Base-by-base conservation (phyloP, 2,329 filamentous ascomycete genomes). In the Colletotrichum higginsianum region DNA sequence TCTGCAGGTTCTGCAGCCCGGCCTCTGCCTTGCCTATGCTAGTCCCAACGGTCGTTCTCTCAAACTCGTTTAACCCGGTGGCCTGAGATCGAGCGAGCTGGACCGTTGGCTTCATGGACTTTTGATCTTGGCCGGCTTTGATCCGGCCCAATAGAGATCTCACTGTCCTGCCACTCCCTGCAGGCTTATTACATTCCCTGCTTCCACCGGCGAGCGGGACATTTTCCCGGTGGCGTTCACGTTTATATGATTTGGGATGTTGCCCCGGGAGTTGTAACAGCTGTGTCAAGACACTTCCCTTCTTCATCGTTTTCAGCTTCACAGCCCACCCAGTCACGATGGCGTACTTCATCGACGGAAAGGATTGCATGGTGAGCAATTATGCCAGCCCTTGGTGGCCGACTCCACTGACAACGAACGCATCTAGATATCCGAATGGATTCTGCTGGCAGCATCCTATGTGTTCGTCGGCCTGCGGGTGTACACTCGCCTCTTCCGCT, bases 371-470 rank as follows among this genome's bases (percentile, higher is more conserved):
- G 75, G 75, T 74, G 66, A 62, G 75, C 42, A 15, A 5, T 4
- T 26, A 26, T n/a, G n/a, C 4, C 11, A 18, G 11, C 13, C 21
- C 55, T 6, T 7, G 4, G 16, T 11, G 3, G 18, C 55, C 5
- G 35, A 11, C 23, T 42, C 4, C 13, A 38, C 67, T 61, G 16
- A 74, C 64, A 26, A 26, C 26, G 26, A 1, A 3, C 16, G 4
- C 12, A 2, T 8, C 26, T 47, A 78, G 78, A 76, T 80, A 70
- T 80, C 78, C 30, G 79, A 80, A 80, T 79, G 78, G 78, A 81
- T 80, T 66, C 64, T 80, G 23, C 67, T 80, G 35, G 68, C 74
- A 7, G 65, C 71, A 0, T 68, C 79, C 2, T 78, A 78, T 50
- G 63, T 78, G 16, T 80, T 79, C 42, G 76, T 79, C 50, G 76